These are phyloP conservation scores for Starmerella ratchasimensis DNA, from an alignment of 805 yeast genomes.

Conservation along the genomic window DNA sequence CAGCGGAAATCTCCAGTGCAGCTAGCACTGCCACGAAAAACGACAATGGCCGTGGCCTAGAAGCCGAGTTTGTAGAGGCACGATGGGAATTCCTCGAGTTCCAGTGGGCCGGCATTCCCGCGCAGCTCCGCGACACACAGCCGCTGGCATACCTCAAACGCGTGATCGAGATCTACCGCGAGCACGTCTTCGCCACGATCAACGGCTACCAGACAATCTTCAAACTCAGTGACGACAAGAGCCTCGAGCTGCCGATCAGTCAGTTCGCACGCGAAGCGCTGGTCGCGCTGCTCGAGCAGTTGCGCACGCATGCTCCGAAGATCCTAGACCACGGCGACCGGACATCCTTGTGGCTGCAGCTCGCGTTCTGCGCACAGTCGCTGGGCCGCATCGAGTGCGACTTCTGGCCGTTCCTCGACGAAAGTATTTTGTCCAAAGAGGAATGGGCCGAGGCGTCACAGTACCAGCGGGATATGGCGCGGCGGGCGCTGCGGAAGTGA, in stretches of 20 bases:
- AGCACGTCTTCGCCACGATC: conserved; percentile 61
- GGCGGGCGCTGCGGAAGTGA: conserved; percentile 8
- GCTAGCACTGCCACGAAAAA: too few species aligned
- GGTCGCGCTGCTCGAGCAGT: conserved; percentile 17
- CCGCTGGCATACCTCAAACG: conserved; percentile 57
- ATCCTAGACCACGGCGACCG: conserved; percentile 23
- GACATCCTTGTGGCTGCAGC: conserved; percentile 47
- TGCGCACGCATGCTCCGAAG: conserved; percentile 21
- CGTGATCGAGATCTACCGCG: conserved; percentile 72
- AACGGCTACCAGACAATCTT: conserved; percentile 55
- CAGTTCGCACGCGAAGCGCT: conserved; percentile 23
- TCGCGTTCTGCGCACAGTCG: conserved; percentile 81
- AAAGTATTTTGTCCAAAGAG: conserved; percentile 22
- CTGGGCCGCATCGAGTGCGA: conserved; percentile 58
- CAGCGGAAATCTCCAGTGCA: too few species aligned
- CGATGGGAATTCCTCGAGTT: conserved; percentile 12
- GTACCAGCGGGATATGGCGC: conserved; percentile 31
- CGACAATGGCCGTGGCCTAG: too few species aligned
- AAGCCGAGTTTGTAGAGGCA: conserved; percentile 27
- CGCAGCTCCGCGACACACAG: conserved; percentile 41
- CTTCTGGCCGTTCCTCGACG: conserved; percentile 36
- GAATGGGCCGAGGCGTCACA: conserved; percentile 34
- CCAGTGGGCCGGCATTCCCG: conserved; percentile 18
- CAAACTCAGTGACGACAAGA: conserved; percentile 23
- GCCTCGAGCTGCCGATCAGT: neutral